phyloP scores from a whole-genome alignment of 805 yeast species.

The Metschnikowia proteae region DNA sequence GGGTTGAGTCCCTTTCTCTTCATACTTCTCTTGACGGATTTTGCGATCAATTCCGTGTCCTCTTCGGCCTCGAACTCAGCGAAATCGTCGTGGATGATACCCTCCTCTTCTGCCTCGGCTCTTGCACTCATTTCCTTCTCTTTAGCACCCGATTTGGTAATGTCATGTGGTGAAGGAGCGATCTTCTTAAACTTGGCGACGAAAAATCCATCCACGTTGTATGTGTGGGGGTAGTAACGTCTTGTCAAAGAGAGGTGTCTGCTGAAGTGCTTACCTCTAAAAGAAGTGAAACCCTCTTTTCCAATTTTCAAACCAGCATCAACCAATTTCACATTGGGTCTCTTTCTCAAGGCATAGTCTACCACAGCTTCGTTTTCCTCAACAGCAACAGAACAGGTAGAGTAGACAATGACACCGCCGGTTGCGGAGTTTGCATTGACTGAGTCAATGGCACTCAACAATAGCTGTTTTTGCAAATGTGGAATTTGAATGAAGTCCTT shows the following conservation, averaged over 20 bases:
- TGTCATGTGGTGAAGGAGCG: constrained; percentile 81
- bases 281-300: constrained; percentile 90
- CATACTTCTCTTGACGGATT: constrained; percentile 59
- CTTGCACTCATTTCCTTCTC: constrained; percentile 83
- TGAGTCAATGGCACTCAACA: constrained; percentile 93
- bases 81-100: constrained; percentile 81
- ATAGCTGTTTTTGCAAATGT: constrained; percentile 89
- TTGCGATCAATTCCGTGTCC: constrained; percentile 69
- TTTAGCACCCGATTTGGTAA: constrained; percentile 79
- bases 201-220: constrained; percentile 96
- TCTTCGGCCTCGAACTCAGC: constrained; percentile 75
- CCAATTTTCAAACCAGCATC: constrained; percentile 92
- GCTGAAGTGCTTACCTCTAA: constrained; percentile 88
- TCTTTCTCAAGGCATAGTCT: constrained; percentile 92
- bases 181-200: constrained; percentile 95
- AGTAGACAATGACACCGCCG: constrained; percentile 93
- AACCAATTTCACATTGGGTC: constrained; percentile 93
- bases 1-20: constrained; percentile 75
- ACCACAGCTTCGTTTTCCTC: constrained; percentile 98
- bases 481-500: constrained; percentile 96
- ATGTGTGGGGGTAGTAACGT: constrained; percentile 97
- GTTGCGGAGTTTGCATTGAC: constrained; percentile 89
- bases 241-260: constrained; percentile 74
- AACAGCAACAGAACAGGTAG: constrained; percentile 97
- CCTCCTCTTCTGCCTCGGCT: constrained; percentile 76